Evolutionary conservation across 2,329 filamentous ascomycete species (phyloP).

Genomic region (Sclerotinia trifoliorum): DNA sequence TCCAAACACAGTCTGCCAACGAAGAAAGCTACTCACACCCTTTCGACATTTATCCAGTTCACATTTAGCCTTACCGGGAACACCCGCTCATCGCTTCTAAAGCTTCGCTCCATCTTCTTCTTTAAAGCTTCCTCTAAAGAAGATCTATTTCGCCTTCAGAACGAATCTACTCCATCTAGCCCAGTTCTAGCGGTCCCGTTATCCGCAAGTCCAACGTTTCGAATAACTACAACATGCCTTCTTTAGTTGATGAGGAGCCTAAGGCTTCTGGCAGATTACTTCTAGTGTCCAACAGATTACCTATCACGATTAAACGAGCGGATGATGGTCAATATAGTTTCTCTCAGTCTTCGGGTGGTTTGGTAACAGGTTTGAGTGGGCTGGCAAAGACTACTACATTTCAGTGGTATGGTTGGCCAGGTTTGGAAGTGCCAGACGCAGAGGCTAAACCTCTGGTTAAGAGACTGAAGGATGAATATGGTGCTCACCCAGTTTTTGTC

Average conservation of each 20-base stretch:
- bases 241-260: slow-evolving; percentile 29
- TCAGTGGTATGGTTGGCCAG: slow-evolving; percentile 98
- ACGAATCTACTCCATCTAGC: neutral
- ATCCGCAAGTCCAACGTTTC: neutral
- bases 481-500: slow-evolving; percentile 88
- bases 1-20: slow-evolving; percentile 9
- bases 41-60: slow-evolving; percentile 6
- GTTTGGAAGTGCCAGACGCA: slow-evolving; percentile 82
- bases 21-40: slow-evolving; percentile 13
- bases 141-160: slow-evolving; percentile 1
- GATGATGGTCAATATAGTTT: slow-evolving; percentile 91
- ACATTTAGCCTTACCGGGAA: slow-evolving; percentile 17
- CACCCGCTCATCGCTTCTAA: slow-evolving; percentile 10
- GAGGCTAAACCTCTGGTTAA: slow-evolving; percentile 74
- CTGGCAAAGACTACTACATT: slow-evolving; percentile 90
- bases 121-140: neutral
- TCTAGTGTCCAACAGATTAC: slow-evolving; percentile 89
- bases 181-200: neutral
- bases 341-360: slow-evolving; percentile 93
- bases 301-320: slow-evolving; percentile 92
- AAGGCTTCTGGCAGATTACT: slow-evolving; percentile 54
- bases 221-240: slow-evolving; percentile 31
- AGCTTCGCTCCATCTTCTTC: neutral
- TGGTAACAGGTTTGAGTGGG: slow-evolving; percentile 90
- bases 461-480: slow-evolving; percentile 81